A percentile compares a stretch with the other conserved stretches of the same genome.
Evolutionary conservation across 2,329 filamentous ascomycete genomes (phyloP).

Genomic region (Nemania sp.): DNA sequence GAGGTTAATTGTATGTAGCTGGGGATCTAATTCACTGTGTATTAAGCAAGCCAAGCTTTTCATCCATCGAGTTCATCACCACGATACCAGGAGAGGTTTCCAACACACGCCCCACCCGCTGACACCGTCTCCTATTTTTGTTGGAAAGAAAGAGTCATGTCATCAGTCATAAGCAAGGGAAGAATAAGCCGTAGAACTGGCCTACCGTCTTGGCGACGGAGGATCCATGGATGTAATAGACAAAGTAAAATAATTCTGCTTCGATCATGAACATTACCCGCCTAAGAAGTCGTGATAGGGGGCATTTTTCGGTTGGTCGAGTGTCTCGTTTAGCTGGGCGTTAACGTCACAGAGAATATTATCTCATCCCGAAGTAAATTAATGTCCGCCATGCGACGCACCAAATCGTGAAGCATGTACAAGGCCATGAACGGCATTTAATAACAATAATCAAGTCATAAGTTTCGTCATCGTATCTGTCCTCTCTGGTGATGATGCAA

Average conservation of each 20-base stretch:
- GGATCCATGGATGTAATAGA: slow-evolving; percentile 32
- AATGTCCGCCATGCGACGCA: slow-evolving; percentile 40
- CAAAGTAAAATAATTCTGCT: slow-evolving; percentile 38
- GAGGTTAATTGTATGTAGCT: slow-evolving; percentile 29
- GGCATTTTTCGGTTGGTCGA: slow-evolving; percentile 36
- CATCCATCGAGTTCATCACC: slow-evolving; percentile 43
- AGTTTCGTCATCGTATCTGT: slow-evolving; percentile 46
- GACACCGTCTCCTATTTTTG: slow-evolving; percentile 46
- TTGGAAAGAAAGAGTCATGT: slow-evolving; percentile 40
- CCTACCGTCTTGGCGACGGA: slow-evolving; percentile 30
- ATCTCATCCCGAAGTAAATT: slow-evolving; percentile 37
- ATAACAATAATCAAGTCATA: slow-evolving; percentile 46
- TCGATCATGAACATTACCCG: slow-evolving; percentile 42
- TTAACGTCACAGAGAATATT: slow-evolving; percentile 31
- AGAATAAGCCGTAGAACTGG: slow-evolving; percentile 38
- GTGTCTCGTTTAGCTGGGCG: slow-evolving; percentile 39
- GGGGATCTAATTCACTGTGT: slow-evolving; percentile 41
- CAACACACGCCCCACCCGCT: slow-evolving; percentile 42
- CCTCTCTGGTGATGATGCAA: slow-evolving; percentile 36
- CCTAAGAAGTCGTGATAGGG: slow-evolving; percentile 40
- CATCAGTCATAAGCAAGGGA: slow-evolving; percentile 43
- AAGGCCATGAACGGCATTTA: slow-evolving; percentile 39
- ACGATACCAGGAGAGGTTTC: slow-evolving; percentile 46
- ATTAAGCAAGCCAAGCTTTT: slow-evolving; percentile 46
- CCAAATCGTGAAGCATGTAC: slow-evolving; percentile 43